Conservation (phyloP, 2,329 filamentous ascomycete genomes). For the Aspergillus unguis region DNA sequence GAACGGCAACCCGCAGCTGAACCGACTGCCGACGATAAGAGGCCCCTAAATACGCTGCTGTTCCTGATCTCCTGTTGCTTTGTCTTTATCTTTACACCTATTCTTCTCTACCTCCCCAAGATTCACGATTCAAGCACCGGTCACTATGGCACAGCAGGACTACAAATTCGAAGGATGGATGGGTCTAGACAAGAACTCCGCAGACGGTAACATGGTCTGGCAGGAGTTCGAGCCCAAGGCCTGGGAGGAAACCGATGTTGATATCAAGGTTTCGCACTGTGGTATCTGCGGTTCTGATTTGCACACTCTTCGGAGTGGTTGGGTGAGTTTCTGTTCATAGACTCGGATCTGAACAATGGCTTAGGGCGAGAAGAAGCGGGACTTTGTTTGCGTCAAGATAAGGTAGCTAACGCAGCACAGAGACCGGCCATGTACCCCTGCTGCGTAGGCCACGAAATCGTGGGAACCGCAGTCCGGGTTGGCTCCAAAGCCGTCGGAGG, state of each 20-base stretch:
- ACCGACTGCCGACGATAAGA: too few species aligned
- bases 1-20: neutral
- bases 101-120: neutral
- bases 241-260: constrained; percentile 64
- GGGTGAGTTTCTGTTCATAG: constrained; percentile 25
- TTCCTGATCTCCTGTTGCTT: neutral
- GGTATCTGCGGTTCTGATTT: constrained; percentile 64
- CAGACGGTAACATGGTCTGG: constrained; percentile 55
- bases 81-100: neutral
- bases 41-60: neutral
- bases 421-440: constrained; percentile 39
- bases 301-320: constrained; percentile 54
- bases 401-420: constrained; percentile 17
- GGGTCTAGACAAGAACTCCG: constrained; percentile 48
- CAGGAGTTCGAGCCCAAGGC: constrained; percentile 59
- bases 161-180: constrained; percentile 59
- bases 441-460: constrained; percentile 64
- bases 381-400: neutral
- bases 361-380: neutral
- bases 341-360: neutral
- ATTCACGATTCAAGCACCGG: neutral
- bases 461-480: constrained; percentile 58
- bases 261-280: constrained; percentile 63
- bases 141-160: constrained; percentile 27
- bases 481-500: constrained; percentile 42